Percentiles rank a stretch among this genome's conserved stretches.
Conservation (phyloP, 2,329 filamentous ascomycete species). For the Paraphoma chrysanthemicola region DNA sequence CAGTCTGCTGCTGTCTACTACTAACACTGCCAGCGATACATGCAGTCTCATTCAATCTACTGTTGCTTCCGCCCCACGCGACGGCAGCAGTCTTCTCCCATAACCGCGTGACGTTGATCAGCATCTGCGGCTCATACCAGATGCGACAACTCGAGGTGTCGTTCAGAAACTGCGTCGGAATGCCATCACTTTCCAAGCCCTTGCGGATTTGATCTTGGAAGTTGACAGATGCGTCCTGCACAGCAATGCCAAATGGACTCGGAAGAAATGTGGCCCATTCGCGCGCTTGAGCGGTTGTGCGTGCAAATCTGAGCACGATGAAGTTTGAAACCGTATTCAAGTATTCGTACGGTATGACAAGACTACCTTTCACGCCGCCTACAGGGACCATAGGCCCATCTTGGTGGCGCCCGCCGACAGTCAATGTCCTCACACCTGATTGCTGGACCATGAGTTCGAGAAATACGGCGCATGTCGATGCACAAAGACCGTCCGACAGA, state of each 20-base stretch:
- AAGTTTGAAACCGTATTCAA: conserved; percentile 15
- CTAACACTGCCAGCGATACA: conserved; percentile 41
- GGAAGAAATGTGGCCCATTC: conserved; percentile 36
- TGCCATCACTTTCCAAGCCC: conserved; percentile 38
- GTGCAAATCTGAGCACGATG: conserved; percentile 28
- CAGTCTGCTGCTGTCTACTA: conserved; percentile 32
- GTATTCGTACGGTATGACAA: conserved; percentile 37
- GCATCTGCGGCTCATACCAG: conserved; percentile 64
- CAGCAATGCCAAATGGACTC: conserved; percentile 27
- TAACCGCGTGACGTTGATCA: conserved; percentile 58
- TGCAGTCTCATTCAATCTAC: conserved; percentile 30
- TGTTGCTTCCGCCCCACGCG: conserved; percentile 36
- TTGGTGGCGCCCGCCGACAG: conserved; percentile 52
- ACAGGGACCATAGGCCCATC: conserved; percentile 52
- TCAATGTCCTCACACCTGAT: conserved; percentile 50
- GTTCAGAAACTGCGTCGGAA: conserved; percentile 66
- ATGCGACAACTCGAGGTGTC: conserved; percentile 68
- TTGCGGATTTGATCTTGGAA: conserved; percentile 49
- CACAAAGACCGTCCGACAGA: conserved; percentile 54
- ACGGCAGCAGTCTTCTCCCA: conserved; percentile 55
- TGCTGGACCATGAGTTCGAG: conserved; percentile 55
- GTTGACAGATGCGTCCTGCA: conserved; percentile 41
- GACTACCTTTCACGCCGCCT: conserved; percentile 54
- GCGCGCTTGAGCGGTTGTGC: conserved; percentile 6
- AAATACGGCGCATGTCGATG: conserved; percentile 56